These are phyloP conservation scores for Darksidea phi DNA, from an alignment of 495 filamentous ascomycete genomes.

Conservation along the genomic window DNA sequence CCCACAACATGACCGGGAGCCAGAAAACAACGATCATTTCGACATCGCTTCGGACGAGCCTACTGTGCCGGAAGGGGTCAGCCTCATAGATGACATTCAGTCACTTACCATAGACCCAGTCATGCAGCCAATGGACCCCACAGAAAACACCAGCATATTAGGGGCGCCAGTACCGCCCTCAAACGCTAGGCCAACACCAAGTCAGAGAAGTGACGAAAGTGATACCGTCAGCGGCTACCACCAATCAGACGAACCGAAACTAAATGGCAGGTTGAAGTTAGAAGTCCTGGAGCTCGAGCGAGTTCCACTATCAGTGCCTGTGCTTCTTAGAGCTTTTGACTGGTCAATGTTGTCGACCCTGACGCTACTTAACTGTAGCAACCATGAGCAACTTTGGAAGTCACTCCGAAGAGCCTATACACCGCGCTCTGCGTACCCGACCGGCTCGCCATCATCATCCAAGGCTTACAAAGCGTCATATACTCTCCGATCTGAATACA, in stretches of 20 bases:
- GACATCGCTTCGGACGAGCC: conserved; percentile 11
- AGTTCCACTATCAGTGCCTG: conserved; percentile 68
- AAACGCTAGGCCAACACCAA: not conserved
- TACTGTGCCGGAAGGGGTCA: conserved; percentile 21
- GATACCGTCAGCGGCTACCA: not conserved
- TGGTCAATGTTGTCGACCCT: conserved; percentile 75
- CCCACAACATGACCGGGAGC: conserved; percentile 19
- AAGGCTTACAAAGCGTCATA: conserved; percentile 37
- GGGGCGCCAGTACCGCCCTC: too few species aligned
- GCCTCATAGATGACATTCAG: conserved; percentile 8
- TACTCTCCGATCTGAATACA: conserved; percentile 54
- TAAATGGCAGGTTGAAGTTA: conserved; percentile 58
- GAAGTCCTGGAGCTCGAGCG: conserved; percentile 80
- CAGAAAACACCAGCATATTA: not conserved
- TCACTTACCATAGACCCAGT: not conserved
- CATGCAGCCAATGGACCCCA: not conserved
- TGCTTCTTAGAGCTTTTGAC: conserved; percentile 71
- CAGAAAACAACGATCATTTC: conserved; percentile 6
- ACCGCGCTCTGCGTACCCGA: conserved; percentile 49
- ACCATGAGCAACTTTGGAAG: conserved; percentile 80
- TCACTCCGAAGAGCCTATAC: conserved; percentile 69
- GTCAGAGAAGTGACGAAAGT: not conserved
- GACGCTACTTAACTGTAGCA: conserved; percentile 76
- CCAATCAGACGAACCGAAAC: conserved; percentile 7
- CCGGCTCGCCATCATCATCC: conserved; percentile 25